Base-by-base conservation (phyloP, 1,284 basidiomycete genomes). In the Microbotryum saponariae region DNA sequence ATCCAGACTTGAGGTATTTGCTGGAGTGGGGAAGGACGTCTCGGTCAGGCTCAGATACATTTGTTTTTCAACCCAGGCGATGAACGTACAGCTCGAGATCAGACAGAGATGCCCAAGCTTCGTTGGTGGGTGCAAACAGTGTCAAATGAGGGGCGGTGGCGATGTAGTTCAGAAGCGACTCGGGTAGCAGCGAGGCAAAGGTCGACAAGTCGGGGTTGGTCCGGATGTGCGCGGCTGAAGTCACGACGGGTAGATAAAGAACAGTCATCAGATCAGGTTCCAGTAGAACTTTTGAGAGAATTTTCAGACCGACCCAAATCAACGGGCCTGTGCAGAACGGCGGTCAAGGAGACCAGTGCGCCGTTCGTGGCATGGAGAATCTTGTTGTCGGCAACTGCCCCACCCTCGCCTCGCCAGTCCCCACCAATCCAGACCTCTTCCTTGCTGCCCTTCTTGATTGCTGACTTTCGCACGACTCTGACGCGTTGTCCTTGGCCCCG, bases 101-200 rank as follows among this genome's bases (percentile, higher is more conserved):
- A 71, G 83, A 82, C 62, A 86, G 76, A 46, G 71, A 51, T 81
- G 78, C 83, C 85, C 80, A 97, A 12, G 96, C 93, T 27, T 82
- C 77, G 72, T 96, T 83, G 18, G 86, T 80, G 0, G 96, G 94
- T 2, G 96, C 81, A 75, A 99, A 99, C 45, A 98, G 71, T 0
- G 94, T 97, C 42, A 96, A 77, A 71, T 88, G 85, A 0, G 89
- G 0, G 61, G 71, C 56, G 18, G 61, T 64, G 12, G 51, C 60
- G n/a, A 70, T 62, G 49, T 66, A 67, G 46, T 67, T 58, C 51
- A 72, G 63, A 3, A 70, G 37, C 0, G 63, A 59, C 1, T 54
- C n/a, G 82, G 72, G 55, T 51, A 75, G 57, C 52, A 76, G 64
- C 71, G 73, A 65, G 3, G 72, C 60, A 23, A 77, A 62, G 14